Percentiles rank a stretch among this genome's conserved stretches.
Conservation (phyloP, 2,329 filamentous ascomycete genomes). For the Pseudomassariella vexata region DNA sequence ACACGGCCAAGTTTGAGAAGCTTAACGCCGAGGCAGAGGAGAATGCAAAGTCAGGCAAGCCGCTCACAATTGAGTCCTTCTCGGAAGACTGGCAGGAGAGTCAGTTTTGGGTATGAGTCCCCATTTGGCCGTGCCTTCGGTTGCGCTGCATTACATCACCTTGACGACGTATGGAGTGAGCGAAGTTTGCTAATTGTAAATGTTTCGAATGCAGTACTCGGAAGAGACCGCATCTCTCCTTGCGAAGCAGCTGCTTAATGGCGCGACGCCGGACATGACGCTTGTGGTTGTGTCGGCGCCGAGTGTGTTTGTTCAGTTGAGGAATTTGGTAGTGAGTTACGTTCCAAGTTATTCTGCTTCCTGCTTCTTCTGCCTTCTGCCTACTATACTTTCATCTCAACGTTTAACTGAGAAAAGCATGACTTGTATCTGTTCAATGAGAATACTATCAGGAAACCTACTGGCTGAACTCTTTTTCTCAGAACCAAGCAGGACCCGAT, state of each 20-base stretch:
- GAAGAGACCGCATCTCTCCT: constrained; percentile 62
- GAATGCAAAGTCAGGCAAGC: constrained; percentile 30
- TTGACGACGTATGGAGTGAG: too few species aligned
- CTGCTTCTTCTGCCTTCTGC: too few species aligned
- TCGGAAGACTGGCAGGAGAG: constrained; percentile 77
- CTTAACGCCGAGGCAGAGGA: constrained; percentile 58
- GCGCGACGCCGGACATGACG: constrained; percentile 46
- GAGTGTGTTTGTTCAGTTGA: constrained; percentile 71
- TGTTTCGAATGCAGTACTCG: constrained; percentile 60
- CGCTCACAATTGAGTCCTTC: constrained; percentile 62
- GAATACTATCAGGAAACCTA: not conserved
- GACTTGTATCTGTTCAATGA: not conserved
- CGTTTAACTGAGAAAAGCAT: not conserved
- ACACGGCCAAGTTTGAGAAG: constrained; percentile 60
- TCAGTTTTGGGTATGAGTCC: constrained; percentile 69
- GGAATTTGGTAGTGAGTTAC: constrained; percentile 61
- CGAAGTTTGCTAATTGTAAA: too few species aligned
- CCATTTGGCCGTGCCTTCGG: too few species aligned
- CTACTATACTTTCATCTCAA: constrained; percentile 5
- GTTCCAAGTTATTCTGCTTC: too few species aligned
- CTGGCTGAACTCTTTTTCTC: constrained; percentile 6
- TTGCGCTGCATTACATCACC: too few species aligned
- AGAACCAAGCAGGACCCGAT: constrained; percentile 17
- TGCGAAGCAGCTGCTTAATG: constrained; percentile 61
- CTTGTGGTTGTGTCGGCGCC: constrained; percentile 70